A percentile compares a stretch with the other conserved stretches of the same genome.
These are phyloP conservation scores for Phaeotremella fagi DNA, from an alignment of 768 basidiomycete species.

Conservation along the genomic window DNA sequence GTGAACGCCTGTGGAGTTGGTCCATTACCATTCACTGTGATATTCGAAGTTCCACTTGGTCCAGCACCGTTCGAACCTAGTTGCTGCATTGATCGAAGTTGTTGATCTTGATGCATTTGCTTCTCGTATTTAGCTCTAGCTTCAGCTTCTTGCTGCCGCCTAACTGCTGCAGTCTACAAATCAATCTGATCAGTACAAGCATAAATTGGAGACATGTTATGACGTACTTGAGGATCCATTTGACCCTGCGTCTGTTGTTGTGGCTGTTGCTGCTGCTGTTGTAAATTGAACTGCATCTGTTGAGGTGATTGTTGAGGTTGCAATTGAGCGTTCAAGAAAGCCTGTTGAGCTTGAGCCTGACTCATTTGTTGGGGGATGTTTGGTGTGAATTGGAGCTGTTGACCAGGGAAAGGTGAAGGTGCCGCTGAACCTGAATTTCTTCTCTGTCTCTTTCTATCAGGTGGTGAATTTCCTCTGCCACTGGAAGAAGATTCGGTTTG, in stretches of 20 bases:
- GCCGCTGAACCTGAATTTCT: constrained; percentile 38
- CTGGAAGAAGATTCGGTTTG: constrained; percentile 6
- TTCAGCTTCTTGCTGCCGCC: constrained; percentile 22
- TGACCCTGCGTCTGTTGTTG: constrained; percentile 5
- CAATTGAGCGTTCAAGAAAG: constrained; percentile 1
- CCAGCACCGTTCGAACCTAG: background rate
- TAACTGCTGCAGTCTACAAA: constrained; percentile 11
- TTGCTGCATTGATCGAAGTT: constrained; percentile 18
- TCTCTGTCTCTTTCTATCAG: constrained; percentile 40
- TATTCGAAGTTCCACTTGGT: background rate
- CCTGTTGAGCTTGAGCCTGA: constrained; percentile 10
- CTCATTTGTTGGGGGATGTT: constrained; percentile 12
- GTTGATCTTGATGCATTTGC: constrained; percentile 29
- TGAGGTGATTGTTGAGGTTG: constrained; percentile 7
- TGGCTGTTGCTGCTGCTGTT: constrained; percentile 18
- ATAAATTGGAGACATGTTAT: too few species aligned
- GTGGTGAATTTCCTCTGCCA: constrained; percentile 25
- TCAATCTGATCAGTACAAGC: too few species aligned
- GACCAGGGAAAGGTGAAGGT: constrained; percentile 28
- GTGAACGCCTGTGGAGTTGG: constrained; percentile 13
- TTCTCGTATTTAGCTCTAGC: constrained; percentile 27
- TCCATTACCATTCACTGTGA: constrained; percentile 6
- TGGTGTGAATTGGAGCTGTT: background rate
- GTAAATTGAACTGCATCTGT: constrained; percentile 6
- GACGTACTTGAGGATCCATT: constrained; percentile 17